Base-by-base conservation (phyloP, 2,329 filamentous ascomycete genomes). In the Rutstroemia sp. region DNA sequence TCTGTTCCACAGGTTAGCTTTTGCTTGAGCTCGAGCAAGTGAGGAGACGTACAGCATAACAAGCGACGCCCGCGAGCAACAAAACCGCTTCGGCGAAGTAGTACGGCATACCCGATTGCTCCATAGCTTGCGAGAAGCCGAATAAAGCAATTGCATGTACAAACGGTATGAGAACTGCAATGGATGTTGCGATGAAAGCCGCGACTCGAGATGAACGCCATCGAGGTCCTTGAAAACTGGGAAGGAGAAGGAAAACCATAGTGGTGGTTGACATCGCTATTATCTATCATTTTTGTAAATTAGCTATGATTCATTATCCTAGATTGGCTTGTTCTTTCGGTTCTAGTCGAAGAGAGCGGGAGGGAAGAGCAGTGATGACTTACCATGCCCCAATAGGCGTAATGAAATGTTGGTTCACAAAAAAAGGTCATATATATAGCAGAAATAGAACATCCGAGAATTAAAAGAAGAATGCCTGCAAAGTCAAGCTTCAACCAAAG, bases 401-500 rank as follows among this genome's bases (percentile, higher is more conserved):
- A 65, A 39, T 67, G 65, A 41, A 70, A 58, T 8, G 45, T 23
- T 25, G 65, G 67, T 56, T 72, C 71, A 57, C 71, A 74, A 55
- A 70, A 74, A 56, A 75, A 75, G 7, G 67, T 64, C 39, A 73
- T 65, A 54, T 74, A 74, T n/a, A 74, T 61, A 2, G 71, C 72
- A 6, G 70, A 70, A 27, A 73, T 59, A 48, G 75, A 73, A 37
- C 65, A 68, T 1, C 71, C 72, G 17, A 73, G 51, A 34, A 70
- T 75, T 45, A 72, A 64, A 10, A 72, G 50, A 17, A 73, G 58
- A 49, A 75, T 75, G 17, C 69, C 71, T 2, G 68, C 59, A 56
- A 70, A 73, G 58, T 75, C 73, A 7, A 73, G 51, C 7, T 70
- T 64, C 10, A 73, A 60, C 71, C 72, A 75, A 6, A 71, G 58